Conservation (phyloP, 2,329 filamentous ascomycete genomes). For the Fusarium tricinctum region DNA sequence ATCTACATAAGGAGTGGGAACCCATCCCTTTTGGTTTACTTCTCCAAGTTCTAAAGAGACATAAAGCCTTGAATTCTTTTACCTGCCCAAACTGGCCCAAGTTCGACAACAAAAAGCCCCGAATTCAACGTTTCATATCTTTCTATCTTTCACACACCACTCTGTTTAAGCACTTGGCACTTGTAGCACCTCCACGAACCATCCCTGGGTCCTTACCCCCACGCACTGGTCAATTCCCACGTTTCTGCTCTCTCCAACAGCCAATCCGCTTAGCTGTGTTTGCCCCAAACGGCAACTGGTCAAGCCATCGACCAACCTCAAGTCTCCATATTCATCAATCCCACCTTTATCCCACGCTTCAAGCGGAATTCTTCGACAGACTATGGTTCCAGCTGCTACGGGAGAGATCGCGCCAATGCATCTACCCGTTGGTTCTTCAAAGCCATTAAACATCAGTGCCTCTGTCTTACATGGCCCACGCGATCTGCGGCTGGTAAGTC, state of each 20-base stretch:
- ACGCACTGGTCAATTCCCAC: slow-evolving; percentile 49
- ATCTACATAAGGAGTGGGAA: slow-evolving; percentile 50
- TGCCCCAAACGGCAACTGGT: slow-evolving; percentile 53
- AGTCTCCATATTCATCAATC: slow-evolving; percentile 50
- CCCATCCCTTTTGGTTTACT: slow-evolving; percentile 38
- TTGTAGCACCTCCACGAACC: slow-evolving; percentile 43
- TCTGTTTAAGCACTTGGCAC: slow-evolving; percentile 40
- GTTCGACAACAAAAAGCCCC: slow-evolving; percentile 31
- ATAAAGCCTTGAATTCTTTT: slow-evolving; percentile 27
- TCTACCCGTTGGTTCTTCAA: slow-evolving; percentile 58
- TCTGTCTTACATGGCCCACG: slow-evolving; percentile 70
- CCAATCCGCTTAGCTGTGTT: slow-evolving; percentile 49
- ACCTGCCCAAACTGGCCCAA: slow-evolving; percentile 29
- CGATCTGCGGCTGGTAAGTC: slow-evolving; percentile 69
- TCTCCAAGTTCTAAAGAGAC: slow-evolving; percentile 29
- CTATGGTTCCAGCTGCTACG: slow-evolving; percentile 66
- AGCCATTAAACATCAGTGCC: slow-evolving; percentile 63
- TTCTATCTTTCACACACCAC: slow-evolving; percentile 32
- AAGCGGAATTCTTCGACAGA: slow-evolving; percentile 41
- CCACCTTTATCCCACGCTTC: slow-evolving; percentile 74
- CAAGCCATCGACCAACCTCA: slow-evolving; percentile 49
- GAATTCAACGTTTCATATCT: slow-evolving; percentile 29
- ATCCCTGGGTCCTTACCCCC: slow-evolving; percentile 48
- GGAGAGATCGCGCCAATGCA: slow-evolving; percentile 61
- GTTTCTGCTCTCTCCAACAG: slow-evolving; percentile 40